These are phyloP conservation scores for Daldinia loculata DNA, from an alignment of 495 filamentous ascomycete species.

Conservation along the genomic window DNA sequence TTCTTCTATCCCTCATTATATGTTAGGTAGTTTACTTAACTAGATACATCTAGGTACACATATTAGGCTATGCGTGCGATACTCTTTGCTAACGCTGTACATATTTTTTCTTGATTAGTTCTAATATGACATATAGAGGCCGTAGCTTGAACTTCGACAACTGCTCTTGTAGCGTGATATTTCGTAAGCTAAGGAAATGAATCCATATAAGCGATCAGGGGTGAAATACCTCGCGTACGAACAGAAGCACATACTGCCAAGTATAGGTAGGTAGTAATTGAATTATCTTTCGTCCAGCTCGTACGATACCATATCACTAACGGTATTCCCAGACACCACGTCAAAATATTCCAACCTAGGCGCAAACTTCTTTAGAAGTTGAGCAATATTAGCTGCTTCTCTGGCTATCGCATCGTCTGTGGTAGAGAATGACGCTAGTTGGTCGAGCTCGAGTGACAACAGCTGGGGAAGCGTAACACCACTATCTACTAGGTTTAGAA, in stretches of 20 bases:
- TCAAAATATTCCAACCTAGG: conserved; percentile 6
- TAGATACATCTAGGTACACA: no score
- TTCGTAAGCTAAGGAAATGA: neutral
- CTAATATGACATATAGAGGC: no score
- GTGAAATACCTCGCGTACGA: neutral
- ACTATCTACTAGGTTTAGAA: neutral
- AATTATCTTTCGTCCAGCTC: neutral
- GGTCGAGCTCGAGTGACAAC: neutral
- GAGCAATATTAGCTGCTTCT: neutral
- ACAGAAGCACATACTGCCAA: neutral
- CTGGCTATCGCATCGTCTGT: neutral
- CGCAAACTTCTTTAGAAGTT: conserved; percentile 1
- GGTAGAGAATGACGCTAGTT: neutral
- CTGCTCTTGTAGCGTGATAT: no score
- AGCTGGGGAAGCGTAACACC: neutral
- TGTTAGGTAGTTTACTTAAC: no score
- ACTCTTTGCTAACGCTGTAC: no score
- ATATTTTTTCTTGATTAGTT: no score
- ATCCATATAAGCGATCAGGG: neutral
- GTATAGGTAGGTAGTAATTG: neutral
- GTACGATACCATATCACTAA: neutral
- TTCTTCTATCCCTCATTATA: no score
- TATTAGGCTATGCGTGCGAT: no score
- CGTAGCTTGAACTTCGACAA: neutral
- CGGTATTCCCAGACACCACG: neutral